Evolutionary conservation across 2,329 filamentous ascomycete genomes (phyloP), one percentile per base, ranked within the genome.

Genomic region (Exophiala xenobiotica): DNA sequence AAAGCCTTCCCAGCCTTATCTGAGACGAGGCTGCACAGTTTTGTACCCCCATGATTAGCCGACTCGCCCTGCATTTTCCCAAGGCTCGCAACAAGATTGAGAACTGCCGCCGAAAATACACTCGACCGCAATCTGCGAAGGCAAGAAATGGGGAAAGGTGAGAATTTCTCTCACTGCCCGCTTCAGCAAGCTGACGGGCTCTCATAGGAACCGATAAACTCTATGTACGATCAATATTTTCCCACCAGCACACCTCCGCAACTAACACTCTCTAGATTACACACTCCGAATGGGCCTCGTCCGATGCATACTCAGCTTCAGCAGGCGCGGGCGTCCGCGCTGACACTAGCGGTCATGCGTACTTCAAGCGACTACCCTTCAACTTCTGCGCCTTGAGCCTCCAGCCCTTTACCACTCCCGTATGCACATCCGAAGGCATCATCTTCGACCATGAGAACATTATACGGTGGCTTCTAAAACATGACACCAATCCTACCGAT

Each of bases 381-480:
- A 97, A 96, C 78, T 97, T 93, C 74, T 99, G 93, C 80, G 90
- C 93, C 56, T 85, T 95, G 31, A 95, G 89, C 54, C 85, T 99
- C 26, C 93, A 97, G 67, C 95, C 95, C 6, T 99, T 96, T 75
- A 83, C 86, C 65, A 88, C 96, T 65, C 91, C 93, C 4, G 93
- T 99, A 27, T 99, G 93, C 76, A 97, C 92, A 1, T 66, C 80
- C 3, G 78, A 87, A 35, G 93, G 93, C 46, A 93, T 86, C 9
- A 92, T 95, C 54, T 99, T 97, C 70, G 95, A 99, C 65, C 81
- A 96, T 62, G 92, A 93, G 62, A 89, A 96, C 65, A 97, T 99
- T 54, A 77, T 90, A 33, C 85, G 90, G 44, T 99, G 93, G 93
- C 81, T 99, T 20, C 88, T 92, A 57, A 95, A 95, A 68, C 88